Evolutionary conservation across 495 filamentous ascomycete species (phyloP).

Genomic region (Penicillium coffeae): DNA sequence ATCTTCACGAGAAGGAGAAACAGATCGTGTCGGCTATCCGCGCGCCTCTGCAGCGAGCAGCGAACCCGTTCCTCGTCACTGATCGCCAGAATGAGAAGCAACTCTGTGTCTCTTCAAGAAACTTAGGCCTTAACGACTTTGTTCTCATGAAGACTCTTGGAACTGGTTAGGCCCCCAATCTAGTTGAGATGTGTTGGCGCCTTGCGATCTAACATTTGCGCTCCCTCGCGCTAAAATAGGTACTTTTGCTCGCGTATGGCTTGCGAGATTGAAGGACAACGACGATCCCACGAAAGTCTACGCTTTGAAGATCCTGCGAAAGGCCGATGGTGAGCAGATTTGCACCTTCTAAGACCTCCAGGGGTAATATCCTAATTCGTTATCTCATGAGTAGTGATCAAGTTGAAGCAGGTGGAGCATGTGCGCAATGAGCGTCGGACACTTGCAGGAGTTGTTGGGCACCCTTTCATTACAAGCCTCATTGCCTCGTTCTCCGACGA

Average conservation of each 20-base stretch:
- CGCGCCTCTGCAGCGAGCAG: constrained; percentile 41
- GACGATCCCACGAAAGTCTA: constrained; percentile 69
- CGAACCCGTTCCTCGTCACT: constrained; percentile 51
- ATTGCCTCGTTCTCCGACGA: constrained; percentile 85
- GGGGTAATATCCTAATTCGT: background rate
- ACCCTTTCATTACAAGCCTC: constrained; percentile 94
- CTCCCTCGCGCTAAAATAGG: constrained; percentile 48
- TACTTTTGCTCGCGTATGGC: constrained; percentile 94
- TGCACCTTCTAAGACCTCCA: background rate
- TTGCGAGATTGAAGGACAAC: constrained; percentile 62
- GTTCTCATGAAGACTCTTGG: constrained; percentile 83
- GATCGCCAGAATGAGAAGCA: constrained; percentile 54
- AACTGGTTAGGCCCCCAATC: constrained; percentile 56
- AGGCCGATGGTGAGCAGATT: constrained; percentile 61
- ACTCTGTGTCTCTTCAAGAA: constrained; percentile 52
- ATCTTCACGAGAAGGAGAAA: constrained; percentile 49
- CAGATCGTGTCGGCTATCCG: constrained; percentile 41
- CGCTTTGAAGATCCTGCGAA: constrained; percentile 90
- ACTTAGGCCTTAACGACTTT: constrained; percentile 69
- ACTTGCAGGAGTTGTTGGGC: constrained; percentile 79
- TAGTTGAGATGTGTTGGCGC: background rate
- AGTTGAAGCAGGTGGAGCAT: constrained; percentile 96
- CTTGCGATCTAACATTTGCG: constrained; percentile 29
- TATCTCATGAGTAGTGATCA: constrained; percentile 60
- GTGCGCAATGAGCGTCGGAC: constrained; percentile 90